Percentiles rank a stretch among this genome's conserved stretches.
phyloP scores from a whole-genome alignment of 163 green algal species.

The Scenedesmus sp. region DNA sequence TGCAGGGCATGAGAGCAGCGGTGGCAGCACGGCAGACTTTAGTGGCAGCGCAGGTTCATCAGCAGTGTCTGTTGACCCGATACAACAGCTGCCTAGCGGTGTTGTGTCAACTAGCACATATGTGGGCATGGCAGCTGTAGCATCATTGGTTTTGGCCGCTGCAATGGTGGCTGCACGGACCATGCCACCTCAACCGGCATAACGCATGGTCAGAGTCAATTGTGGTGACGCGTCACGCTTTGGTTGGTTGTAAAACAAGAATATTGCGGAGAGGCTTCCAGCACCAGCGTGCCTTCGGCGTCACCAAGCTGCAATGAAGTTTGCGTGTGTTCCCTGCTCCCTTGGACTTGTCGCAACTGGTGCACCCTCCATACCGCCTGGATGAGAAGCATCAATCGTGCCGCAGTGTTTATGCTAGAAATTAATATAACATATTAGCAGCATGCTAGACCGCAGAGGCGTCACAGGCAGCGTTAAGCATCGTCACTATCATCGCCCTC shows the following conservation, averaged over 20 bases:
- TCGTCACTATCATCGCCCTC: not conserved
- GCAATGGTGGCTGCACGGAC: not conserved
- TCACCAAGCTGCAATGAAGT: not conserved
- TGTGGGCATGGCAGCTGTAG: not conserved
- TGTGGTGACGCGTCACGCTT: not conserved
- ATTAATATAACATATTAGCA: no score
- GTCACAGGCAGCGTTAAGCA: not conserved
- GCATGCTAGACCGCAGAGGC: not conserved
- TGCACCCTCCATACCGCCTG: not conserved
- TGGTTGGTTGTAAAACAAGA: not conserved
- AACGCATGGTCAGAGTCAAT: not conserved
- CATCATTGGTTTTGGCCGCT: not conserved
- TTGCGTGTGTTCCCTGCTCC: not conserved
- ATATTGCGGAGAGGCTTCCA: not conserved
- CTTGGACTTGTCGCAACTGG: constrained; percentile 1
- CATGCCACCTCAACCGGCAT: not conserved
- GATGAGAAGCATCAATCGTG: no score
- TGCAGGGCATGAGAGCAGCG: not conserved
- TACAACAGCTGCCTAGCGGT: not conserved
- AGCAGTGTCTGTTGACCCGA: not conserved
- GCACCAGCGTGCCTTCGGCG: not conserved
- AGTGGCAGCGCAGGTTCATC: not conserved
- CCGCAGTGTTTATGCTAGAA: no score
- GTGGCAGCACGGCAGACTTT: not conserved
- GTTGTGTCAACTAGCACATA: not conserved